Evolutionary conservation across 805 yeast genomes (phyloP).

Genomic region (Starmerella sirachaensis): DNA sequence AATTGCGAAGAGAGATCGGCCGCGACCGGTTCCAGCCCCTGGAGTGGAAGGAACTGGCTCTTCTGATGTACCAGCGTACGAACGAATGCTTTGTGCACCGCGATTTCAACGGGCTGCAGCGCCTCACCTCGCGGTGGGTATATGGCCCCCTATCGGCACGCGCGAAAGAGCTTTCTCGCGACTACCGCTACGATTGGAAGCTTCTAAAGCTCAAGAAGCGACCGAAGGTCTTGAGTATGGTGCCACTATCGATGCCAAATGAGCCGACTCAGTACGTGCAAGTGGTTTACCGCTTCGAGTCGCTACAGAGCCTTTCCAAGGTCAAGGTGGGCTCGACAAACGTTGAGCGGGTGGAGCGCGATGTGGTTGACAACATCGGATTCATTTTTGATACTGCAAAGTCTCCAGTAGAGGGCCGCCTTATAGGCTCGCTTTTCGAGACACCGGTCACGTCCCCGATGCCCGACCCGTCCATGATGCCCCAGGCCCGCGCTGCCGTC

Average conservation of each 20-base stretch:
- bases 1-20: slow-evolving; percentile 23
- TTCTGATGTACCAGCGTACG: slow-evolving; percentile 63
- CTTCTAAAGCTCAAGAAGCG: slow-evolving; percentile 52
- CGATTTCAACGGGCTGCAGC: slow-evolving; percentile 38
- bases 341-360: slow-evolving; percentile 38
- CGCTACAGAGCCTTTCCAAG: slow-evolving; percentile 46
- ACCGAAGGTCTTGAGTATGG: slow-evolving; percentile 64
- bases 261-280: slow-evolving; percentile 45
- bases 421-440: slow-evolving; percentile 62
- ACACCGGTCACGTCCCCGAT: slow-evolving; percentile 27
- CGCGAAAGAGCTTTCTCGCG: slow-evolving; percentile 43
- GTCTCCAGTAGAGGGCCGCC: slow-evolving; percentile 39
- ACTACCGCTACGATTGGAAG: slow-evolving; percentile 61
- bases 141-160: slow-evolving; percentile 45
- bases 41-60: slow-evolving; percentile 77
- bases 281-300: slow-evolving; percentile 49
- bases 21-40: slow-evolving; percentile 32
- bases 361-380: slow-evolving; percentile 49
- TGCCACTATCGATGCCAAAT: slow-evolving; percentile 51
- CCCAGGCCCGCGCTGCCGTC: slow-evolving; percentile 22
- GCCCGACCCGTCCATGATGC: slow-evolving; percentile 25
- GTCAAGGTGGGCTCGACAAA: slow-evolving; percentile 36
- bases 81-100: slow-evolving; percentile 65
- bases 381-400: slow-evolving; percentile 48
- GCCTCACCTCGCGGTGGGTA: slow-evolving; percentile 48